These are phyloP conservation scores for Penstemon newberryi DNA, from an alignment of 257 asterid species.

Conservation along the genomic window DNA sequence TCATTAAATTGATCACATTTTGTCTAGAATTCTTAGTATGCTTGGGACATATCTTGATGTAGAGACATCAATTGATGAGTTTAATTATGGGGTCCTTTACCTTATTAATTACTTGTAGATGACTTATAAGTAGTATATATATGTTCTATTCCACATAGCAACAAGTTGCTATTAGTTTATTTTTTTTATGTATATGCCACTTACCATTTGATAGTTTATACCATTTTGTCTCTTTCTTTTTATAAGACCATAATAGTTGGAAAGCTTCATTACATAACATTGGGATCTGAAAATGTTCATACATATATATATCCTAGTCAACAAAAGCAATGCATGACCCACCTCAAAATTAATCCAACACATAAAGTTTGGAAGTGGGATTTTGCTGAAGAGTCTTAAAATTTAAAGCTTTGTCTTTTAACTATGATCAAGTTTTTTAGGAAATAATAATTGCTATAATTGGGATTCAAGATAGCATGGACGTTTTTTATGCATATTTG, in stretches of 20 bases:
- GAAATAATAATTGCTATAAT: no score
- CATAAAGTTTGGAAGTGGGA: no score
- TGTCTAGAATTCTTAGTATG: no score
- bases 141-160: constrained; percentile 16
- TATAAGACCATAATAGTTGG: constrained; percentile 29
- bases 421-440: no score
- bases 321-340: constrained; percentile 37
- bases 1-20: constrained; percentile 13
- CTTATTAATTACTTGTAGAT: constrained; percentile 19
- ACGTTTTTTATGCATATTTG: no score
- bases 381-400: no score
- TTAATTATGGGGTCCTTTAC: constrained; percentile 14
- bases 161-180: constrained; percentile 20
- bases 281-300: constrained; percentile 38
- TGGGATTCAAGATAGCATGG: no score
- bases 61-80: not conserved
- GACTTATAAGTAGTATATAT: not conserved
- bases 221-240: constrained; percentile 39
- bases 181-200: constrained; percentile 24
- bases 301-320: constrained; percentile 14
- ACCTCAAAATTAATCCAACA: not conserved
- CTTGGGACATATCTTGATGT: no score
- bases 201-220: not conserved
- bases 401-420: no score
- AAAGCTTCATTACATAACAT: constrained; percentile 38